Evolutionary conservation across 805 yeast species (phyloP).

Genomic region (Sugiyamaella americana): DNA sequence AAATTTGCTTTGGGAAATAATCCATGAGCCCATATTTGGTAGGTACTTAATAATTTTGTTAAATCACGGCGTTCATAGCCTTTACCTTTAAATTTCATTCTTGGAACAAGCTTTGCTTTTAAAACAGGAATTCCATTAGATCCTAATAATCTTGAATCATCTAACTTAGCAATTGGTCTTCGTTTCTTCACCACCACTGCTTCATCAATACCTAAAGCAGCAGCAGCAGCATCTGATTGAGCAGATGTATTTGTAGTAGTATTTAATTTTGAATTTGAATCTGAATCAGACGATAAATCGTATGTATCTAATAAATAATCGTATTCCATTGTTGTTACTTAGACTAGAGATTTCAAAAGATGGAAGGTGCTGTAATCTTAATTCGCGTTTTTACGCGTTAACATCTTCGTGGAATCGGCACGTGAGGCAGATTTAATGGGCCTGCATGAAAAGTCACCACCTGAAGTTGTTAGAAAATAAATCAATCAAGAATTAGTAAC

Average conservation of each 20-base stretch:
- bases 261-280: background rate
- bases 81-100: constrained; percentile 32
- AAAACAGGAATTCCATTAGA: constrained; percentile 54
- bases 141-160: constrained; percentile 45
- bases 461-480: no score
- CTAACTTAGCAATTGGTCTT: constrained; percentile 40
- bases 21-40: constrained; percentile 71
- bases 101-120: constrained; percentile 26
- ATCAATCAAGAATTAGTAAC: no score
- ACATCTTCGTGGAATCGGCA: no score
- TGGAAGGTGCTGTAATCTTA: no score
- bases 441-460: no score
- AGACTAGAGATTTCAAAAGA: no score
- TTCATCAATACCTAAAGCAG: constrained; percentile 19
- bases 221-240: constrained; percentile 1
- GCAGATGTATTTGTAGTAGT: background rate
- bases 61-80: background rate
- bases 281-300: constrained; percentile 1
- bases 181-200: constrained; percentile 29
- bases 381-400: no score
- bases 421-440: no score
- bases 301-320: constrained; percentile 2
- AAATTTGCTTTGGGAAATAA: constrained; percentile 77
- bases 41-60: constrained; percentile 33
- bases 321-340: background rate